phyloP scores from a whole-genome alignment of 2,329 filamentous ascomycete species.

The Trichoderma cornu-damae region DNA sequence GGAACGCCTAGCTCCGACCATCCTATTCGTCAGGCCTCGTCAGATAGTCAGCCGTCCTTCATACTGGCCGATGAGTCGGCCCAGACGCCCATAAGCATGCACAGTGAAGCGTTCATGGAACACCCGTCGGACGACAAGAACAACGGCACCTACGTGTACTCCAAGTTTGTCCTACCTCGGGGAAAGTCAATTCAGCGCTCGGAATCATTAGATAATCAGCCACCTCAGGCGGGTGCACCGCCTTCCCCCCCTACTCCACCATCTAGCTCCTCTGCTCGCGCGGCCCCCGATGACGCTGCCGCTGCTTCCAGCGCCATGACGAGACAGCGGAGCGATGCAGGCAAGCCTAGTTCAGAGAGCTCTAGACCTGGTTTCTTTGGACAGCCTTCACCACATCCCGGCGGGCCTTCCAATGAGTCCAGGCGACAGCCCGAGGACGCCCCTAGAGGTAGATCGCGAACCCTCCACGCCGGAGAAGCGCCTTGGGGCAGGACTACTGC shows the following conservation, averaged over 20 bases:
- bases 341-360: constrained; percentile 47
- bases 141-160: constrained; percentile 74
- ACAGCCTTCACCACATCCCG: constrained; percentile 42
- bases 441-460: constrained; percentile 42
- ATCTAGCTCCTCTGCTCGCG: constrained; percentile 48
- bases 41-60: constrained; percentile 62
- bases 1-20: constrained; percentile 55
- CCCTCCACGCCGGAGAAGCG: constrained; percentile 36
- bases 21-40: constrained; percentile 58
- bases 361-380: constrained; percentile 33
- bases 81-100: constrained; percentile 67
- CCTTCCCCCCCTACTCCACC: constrained; percentile 59
- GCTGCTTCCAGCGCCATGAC: constrained; percentile 31
- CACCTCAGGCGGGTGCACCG: constrained; percentile 45
- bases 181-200: constrained; percentile 72
- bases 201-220: constrained; percentile 52
- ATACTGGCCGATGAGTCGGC: constrained; percentile 59
- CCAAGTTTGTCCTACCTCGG: constrained; percentile 76
- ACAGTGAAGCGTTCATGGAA: constrained; percentile 62
- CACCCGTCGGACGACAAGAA: constrained; percentile 42
- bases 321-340: constrained; percentile 46
- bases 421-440: constrained; percentile 45
- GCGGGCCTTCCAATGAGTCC: constrained; percentile 42
- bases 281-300: constrained; percentile 35
- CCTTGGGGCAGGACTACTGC: constrained; percentile 41